A percentile compares a stretch with the other conserved stretches of the same genome.
Evolutionary conservation across 192 early-diverging fungal species (phyloP).

Genomic region (Spinellus fusiger): DNA sequence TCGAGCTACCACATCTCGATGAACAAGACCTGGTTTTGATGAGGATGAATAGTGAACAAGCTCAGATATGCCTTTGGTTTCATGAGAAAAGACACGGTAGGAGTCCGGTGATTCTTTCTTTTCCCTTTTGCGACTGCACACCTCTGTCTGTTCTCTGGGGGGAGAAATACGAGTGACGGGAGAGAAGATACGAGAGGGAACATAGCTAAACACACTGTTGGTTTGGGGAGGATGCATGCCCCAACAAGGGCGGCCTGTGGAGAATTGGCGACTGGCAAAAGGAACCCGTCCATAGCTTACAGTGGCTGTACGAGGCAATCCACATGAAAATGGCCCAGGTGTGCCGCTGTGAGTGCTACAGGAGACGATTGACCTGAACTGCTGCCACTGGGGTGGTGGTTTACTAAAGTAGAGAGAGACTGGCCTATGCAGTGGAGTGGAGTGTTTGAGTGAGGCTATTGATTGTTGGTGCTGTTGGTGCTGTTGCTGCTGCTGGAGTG

Average conservation of each 20-base stretch:
- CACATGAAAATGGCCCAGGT: conserved; percentile 3
- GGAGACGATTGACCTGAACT: conserved; percentile 3
- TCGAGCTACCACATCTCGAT: too few species aligned
- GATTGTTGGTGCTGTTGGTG: background rate
- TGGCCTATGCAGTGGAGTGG: background rate
- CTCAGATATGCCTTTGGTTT: too few species aligned
- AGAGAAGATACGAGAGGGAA: conserved; percentile 23
- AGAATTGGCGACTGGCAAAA: conserved; percentile 3
- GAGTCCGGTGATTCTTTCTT: too few species aligned
- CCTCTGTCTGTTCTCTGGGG: too few species aligned
- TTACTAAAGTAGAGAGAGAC: background rate
- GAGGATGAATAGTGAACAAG: too few species aligned
- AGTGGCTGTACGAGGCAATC: conserved; percentile 9
- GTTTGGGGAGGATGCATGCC: background rate
- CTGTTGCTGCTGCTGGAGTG: background rate
- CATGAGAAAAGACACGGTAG: too few species aligned
- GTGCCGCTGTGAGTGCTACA: background rate
- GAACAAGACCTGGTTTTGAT: too few species aligned
- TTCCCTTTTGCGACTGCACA: too few species aligned
- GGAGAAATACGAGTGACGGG: conserved; percentile 3
- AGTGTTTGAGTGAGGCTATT: conserved; percentile 2
- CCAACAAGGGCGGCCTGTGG: conserved; percentile 1
- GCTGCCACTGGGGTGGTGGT: background rate
- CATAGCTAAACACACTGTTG: conserved; percentile 6
- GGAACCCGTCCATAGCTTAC: background rate